These are phyloP conservation scores for Phytopythium delawarense DNA, from an alignment of 352 stramenopile species.

Conservation along the genomic window DNA sequence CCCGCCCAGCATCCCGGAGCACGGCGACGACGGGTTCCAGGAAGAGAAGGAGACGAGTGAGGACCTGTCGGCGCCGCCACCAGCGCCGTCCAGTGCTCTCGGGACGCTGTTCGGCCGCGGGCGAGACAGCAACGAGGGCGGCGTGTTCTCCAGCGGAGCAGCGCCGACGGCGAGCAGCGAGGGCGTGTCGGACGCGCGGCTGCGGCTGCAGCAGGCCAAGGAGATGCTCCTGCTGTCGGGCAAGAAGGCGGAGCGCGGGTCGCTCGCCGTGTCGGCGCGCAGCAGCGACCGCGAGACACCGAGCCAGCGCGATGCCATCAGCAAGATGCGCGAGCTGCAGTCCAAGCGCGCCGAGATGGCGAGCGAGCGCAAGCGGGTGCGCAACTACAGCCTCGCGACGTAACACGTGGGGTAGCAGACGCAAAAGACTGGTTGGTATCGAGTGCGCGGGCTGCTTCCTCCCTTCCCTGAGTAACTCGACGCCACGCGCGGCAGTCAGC, in stretches of 20 bases:
- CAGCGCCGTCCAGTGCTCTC: conserved; percentile 13
- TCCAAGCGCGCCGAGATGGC: conserved; percentile 72
- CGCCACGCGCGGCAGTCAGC: neutral
- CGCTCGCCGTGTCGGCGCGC: conserved; percentile 11
- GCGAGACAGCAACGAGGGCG: neutral
- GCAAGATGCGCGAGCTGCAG: conserved; percentile 72
- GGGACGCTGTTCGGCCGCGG: conserved; percentile 20
- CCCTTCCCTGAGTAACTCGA: neutral
- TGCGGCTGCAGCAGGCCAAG: conserved; percentile 68
- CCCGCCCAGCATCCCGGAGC: conserved; percentile 30
- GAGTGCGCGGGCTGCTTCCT: neutral
- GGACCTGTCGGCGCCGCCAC: neutral
- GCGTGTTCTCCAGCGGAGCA: neutral
- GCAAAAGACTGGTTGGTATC: neutral
- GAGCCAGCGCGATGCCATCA: conserved; percentile 55
- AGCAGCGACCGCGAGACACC: conserved; percentile 54
- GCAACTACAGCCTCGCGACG: conserved; percentile 69
- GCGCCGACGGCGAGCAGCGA: neutral
- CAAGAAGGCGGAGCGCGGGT: conserved; percentile 27
- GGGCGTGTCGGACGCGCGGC: conserved; percentile 48
- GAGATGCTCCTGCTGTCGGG: conserved; percentile 68
- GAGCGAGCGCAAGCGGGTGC: conserved; percentile 68
- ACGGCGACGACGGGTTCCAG: conserved; percentile 12
- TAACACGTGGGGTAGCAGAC: conserved; percentile 9
- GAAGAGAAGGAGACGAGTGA: conserved; percentile 8